A percentile compares a stretch with the other conserved stretches of the same genome.
Evolutionary conservation across 148 eudicot species (phyloP).

Genomic region (Bassia scoparia): DNA sequence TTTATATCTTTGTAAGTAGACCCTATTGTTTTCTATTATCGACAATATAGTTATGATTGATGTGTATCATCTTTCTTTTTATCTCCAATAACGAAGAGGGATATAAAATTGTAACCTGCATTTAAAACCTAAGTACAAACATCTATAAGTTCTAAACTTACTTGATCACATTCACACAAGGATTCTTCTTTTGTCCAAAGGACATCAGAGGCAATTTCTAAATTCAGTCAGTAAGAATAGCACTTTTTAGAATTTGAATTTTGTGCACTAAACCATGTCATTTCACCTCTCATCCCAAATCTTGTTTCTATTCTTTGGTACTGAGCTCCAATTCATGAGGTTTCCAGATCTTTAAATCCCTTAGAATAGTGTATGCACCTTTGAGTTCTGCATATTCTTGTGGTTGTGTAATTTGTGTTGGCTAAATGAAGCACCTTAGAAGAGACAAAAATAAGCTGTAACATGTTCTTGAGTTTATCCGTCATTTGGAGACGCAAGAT

Average conservation of each 20-base stretch:
- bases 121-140: background rate
- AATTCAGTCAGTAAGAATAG: background rate
- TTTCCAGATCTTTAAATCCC: background rate
- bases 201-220: background rate
- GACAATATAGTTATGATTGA: background rate
- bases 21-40: background rate
- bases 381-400: background rate
- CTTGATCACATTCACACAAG: background rate
- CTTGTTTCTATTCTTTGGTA: background rate
- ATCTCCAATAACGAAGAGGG: background rate
- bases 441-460: background rate
- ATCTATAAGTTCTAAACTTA: background rate
- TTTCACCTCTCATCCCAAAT: background rate
- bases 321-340: background rate
- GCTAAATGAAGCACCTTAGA: background rate
- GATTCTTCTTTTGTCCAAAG: background rate
- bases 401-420: background rate
- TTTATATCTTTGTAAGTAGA: background rate
- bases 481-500: background rate
- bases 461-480: background rate
- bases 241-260: background rate
- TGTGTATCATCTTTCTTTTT: background rate
- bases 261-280: background rate
- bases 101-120: background rate
- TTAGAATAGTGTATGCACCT: background rate